Conservation (phyloP, 2,329 filamentous ascomycete species). For the Xylaria sp. region DNA sequence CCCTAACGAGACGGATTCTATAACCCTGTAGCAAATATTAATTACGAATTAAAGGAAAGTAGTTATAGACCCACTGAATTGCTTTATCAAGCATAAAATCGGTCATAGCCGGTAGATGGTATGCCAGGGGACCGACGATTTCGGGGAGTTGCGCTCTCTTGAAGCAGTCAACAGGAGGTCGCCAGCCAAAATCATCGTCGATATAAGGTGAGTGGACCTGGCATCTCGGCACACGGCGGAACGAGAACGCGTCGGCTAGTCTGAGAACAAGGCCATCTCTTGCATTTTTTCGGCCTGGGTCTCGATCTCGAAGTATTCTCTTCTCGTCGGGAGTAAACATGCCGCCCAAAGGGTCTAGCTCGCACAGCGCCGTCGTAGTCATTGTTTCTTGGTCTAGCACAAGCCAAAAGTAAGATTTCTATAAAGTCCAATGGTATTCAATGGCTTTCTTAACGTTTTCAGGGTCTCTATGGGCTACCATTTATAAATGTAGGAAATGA, state of each 20-base stretch:
- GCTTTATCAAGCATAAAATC: neutral
- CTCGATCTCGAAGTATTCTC: conserved; percentile 8
- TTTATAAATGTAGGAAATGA: neutral
- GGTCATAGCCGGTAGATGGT: conserved; percentile 4
- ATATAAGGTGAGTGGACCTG: no score
- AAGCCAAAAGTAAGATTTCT: no score
- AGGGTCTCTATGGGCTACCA: neutral
- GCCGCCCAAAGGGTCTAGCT: conserved; percentile 2
- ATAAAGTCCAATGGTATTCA: neutral
- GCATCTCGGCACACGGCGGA: conserved; percentile 13
- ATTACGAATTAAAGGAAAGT: neutral
- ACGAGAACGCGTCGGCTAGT: conserved; percentile 20
- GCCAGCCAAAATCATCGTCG: no score
- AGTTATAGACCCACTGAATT: neutral
- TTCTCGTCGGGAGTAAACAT: conserved; percentile 14
- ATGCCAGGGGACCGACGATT: neutral
- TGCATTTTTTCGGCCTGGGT: neutral
- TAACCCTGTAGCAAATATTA: conserved; percentile 7
- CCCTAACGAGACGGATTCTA: neutral
- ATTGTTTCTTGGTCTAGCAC: neutral
- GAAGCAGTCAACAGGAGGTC: conserved; percentile 10
- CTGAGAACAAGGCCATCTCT: conserved; percentile 10
- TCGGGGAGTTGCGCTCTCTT: neutral
- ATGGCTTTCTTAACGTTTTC: neutral
- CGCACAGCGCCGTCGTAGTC: neutral